phyloP scores from a whole-genome alignment of 345 rosid species.

The Xanthoceras sorbifolium region DNA sequence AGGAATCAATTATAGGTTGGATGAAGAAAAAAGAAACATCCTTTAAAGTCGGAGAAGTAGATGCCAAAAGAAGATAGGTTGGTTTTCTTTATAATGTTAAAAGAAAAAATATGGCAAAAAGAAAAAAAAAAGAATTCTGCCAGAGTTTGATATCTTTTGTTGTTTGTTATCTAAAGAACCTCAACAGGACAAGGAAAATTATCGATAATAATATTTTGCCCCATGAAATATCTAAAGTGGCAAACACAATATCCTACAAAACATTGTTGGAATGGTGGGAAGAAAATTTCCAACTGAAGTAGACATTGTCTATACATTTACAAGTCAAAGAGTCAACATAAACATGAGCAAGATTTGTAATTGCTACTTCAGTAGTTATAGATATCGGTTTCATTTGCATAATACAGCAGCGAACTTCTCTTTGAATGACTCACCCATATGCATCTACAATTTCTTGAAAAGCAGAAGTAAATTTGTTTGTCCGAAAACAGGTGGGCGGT shows the following conservation, averaged over 20 bases:
- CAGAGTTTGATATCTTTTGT: neutral
- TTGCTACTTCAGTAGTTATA: neutral
- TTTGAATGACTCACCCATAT: slow-evolving; percentile 58
- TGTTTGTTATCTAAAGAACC: neutral
- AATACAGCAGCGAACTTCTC: neutral
- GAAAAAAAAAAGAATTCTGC: neutral
- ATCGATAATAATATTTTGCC: neutral
- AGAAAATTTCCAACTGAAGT: slow-evolving; percentile 5
- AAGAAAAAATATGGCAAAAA: neutral
- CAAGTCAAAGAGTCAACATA: neutral
- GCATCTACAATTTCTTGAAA: slow-evolving; percentile 76
- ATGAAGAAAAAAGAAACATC: no score
- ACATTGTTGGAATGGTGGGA: neutral
- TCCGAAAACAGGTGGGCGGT: slow-evolving; percentile 67
- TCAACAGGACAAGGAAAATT: neutral
- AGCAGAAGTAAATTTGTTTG: slow-evolving; percentile 65
- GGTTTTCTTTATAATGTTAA: neutral
- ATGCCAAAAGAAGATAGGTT: neutral
- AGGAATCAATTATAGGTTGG: neutral
- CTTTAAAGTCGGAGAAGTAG: neutral
- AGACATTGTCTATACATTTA: neutral
- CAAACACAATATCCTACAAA: neutral
- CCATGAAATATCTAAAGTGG: neutral
- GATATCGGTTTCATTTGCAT: neutral
- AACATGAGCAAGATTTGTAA: neutral